Base-by-base conservation (phyloP, 768 basidiomycete species). In the Pilatotrama ljubarskyi region DNA sequence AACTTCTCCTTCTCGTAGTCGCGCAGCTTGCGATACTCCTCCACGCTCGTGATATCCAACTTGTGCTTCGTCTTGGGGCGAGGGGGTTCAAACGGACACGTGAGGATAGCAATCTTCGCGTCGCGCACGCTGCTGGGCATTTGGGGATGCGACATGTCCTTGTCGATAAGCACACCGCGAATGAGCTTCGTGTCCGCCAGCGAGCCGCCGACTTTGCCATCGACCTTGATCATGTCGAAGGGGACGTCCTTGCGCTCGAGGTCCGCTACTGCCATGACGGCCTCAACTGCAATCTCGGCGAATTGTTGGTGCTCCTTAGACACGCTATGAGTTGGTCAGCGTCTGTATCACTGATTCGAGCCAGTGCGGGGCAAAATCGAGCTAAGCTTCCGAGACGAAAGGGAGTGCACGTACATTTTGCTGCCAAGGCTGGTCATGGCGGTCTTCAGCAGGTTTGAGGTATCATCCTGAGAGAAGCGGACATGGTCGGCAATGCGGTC, bases 61-160 rank as follows among this genome's bases (percentile, higher is more conserved):
- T 99, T 96, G 76, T 99, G 97, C 78, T 99, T 99, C 11, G 97
- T 99, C 81, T 98, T 99, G 38, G 97, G 97, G 22, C 97, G 88
- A 2, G 97, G 97, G 17, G 97, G 97, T 73, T 99, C 97, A 72
- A 99, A 99, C 20, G 97, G 95, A 75, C 97, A 99, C 43, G 97
- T 99, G 44, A 99, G 84, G 75, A 99, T 98, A 14, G 96, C 97
- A 55, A 99, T 80, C 60, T 87, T 87, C 54, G 97, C 97, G 73
- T 98, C 91, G 65, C 81, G 83, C 67, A 99, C 88, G 36, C 78
- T 80, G 59, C 84, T 86, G 9, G 96, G 96, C 97, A 99, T 99
- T 75, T 97, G 94, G 4, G 96, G 91, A 70, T 99, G 97, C 13
- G 95, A 98, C 91, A 99, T 96, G 77, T 99, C 96, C 77, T 99